phyloP scores from a whole-genome alignment of 1,284 basidiomycete species.

The Cutaneotrichosporon sp. region DNA sequence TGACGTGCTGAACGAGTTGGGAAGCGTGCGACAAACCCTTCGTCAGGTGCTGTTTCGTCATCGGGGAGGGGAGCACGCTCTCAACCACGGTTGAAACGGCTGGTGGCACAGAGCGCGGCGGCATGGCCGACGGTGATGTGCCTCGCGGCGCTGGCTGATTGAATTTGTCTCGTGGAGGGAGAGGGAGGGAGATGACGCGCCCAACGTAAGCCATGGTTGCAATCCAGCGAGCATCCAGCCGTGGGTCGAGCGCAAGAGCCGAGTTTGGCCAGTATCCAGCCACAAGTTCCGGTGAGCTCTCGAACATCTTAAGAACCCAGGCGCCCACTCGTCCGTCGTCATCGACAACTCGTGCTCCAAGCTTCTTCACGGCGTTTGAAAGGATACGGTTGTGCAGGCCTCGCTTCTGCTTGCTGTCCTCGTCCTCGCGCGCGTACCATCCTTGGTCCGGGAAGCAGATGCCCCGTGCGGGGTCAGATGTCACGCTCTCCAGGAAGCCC shows the following conservation, averaged over 20 bases:
- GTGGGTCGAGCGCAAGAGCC: conserved; percentile 73
- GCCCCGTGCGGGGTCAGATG: conserved; percentile 73
- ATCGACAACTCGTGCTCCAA: conserved; percentile 66
- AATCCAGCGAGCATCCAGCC: conserved; percentile 82
- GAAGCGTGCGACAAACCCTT: conserved; percentile 70
- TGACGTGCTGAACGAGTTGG: conserved; percentile 74
- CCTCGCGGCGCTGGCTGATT: conserved; percentile 33
- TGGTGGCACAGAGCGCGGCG: conserved; percentile 66
- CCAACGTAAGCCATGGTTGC: conserved; percentile 78
- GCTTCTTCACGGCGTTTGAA: conserved; percentile 63
- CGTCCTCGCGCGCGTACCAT: conserved; percentile 71
- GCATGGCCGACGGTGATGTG: conserved; percentile 34
- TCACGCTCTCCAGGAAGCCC: conserved; percentile 83
- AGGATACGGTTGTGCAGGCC: conserved; percentile 77
- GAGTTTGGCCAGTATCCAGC: conserved; percentile 72
- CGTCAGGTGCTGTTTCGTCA: conserved; percentile 65
- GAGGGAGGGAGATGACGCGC: conserved; percentile 65
- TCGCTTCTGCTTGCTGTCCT: conserved; percentile 25
- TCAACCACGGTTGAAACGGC: conserved; percentile 64
- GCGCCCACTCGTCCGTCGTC: conserved; percentile 75
- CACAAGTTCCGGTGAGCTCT: conserved; percentile 79
- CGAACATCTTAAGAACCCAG: conserved; percentile 69
- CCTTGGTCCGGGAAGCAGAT: conserved; percentile 84
- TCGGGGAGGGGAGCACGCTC: conserved; percentile 67
- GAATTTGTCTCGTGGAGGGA: conserved; percentile 62